Evolutionary conservation across 1,139 yeast genomes (phyloP).

Genomic region (Geotrichum reessii): DNA sequence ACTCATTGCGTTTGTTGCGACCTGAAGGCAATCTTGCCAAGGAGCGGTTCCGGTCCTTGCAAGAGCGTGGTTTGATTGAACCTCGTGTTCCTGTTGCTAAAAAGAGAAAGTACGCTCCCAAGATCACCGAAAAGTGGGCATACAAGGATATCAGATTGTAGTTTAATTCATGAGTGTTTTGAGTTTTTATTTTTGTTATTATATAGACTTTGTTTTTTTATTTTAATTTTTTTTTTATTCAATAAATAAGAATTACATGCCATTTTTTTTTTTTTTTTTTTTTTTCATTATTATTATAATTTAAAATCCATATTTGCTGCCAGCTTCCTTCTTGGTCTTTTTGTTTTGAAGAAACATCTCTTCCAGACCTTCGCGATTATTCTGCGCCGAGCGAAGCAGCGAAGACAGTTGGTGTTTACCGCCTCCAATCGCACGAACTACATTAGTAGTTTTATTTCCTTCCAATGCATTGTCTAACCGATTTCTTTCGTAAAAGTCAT

Average conservation of each 20-base stretch:
- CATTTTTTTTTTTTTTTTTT: no score
- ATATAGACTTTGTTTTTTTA: neutral
- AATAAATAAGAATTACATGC: neutral
- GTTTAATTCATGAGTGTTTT: neutral
- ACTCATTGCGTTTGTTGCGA: slow-evolving; percentile 72
- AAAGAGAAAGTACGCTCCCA: slow-evolving; percentile 59
- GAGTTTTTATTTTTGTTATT: neutral
- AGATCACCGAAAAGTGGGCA: slow-evolving; percentile 85
- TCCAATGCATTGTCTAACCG: slow-evolving; percentile 24
- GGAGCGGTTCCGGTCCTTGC: slow-evolving; percentile 77
- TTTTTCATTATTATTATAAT: no score
- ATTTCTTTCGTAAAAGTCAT: slow-evolving; percentile 29
- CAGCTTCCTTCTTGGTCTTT: slow-evolving; percentile 26
- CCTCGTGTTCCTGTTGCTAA: slow-evolving; percentile 67
- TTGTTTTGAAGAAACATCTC: slow-evolving; percentile 26
- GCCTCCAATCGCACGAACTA: slow-evolving; percentile 28
- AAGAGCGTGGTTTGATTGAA: slow-evolving; percentile 80
- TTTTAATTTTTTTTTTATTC: neutral
- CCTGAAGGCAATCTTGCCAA: slow-evolving; percentile 88
- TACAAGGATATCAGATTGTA: slow-evolving; percentile 73
- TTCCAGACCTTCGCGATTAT: slow-evolving; percentile 31
- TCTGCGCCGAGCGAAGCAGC: slow-evolving; percentile 30
- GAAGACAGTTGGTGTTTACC: slow-evolving; percentile 32
- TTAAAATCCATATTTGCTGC: slow-evolving; percentile 31
- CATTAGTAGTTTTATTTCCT: slow-evolving; percentile 24